These are phyloP conservation scores for Coniochaeta sp. DNA, from an alignment of 2,329 filamentous ascomycete genomes.

Conservation along the genomic window DNA sequence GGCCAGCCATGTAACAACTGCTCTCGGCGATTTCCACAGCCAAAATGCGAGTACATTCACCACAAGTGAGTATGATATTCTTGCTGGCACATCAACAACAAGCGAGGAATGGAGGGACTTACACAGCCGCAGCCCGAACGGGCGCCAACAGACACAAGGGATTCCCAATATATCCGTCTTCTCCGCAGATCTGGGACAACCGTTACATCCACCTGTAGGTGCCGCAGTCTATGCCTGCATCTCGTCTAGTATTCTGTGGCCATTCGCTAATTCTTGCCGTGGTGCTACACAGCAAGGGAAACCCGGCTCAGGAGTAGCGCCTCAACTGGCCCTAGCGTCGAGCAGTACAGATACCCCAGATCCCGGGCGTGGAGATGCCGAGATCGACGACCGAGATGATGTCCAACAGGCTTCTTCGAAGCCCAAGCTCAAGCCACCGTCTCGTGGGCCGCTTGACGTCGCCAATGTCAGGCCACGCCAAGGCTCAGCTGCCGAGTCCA, in stretches of 20 bases:
- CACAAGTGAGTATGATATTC: neutral
- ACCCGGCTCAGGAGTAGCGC: neutral
- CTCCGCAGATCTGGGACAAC: neutral
- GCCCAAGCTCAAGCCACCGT: neutral
- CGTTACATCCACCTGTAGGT: neutral
- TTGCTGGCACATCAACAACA: neutral
- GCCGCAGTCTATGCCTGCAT: neutral
- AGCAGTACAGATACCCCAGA: neutral
- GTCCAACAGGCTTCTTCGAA: neutral
- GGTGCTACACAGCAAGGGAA: neutral
- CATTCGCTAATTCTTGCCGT: neutral
- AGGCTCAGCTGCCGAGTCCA: neutral
- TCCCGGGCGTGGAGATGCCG: neutral
- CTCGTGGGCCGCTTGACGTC: neutral
- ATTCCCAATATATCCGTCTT: neutral
- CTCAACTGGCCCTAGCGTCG: neutral
- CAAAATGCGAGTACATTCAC: constrained; percentile 38
- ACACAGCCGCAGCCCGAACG: neutral
- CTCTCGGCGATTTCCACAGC: constrained; percentile 42
- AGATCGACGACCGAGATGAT: neutral
- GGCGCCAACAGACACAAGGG: neutral
- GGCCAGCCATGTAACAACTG: constrained; percentile 48
- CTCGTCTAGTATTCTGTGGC: neutral
- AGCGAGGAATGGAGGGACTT: neutral
- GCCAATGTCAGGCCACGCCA: neutral